Base-by-base conservation (phyloP, 768 basidiomycete genomes). In the Leucocoprinus sp. region DNA sequence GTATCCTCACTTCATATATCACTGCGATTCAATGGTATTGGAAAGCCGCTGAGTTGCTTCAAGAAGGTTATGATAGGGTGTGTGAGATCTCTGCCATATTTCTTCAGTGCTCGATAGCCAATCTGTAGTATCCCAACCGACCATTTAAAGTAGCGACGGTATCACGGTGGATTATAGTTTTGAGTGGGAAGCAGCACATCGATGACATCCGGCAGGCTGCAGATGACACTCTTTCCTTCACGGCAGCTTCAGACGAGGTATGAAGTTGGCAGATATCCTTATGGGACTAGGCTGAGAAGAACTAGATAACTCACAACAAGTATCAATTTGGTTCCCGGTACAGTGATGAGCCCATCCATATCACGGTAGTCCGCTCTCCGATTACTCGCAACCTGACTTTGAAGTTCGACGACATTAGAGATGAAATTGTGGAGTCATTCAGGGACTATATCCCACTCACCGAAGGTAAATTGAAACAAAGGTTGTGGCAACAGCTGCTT, bases 371-470 rank as follows among this genome's bases (percentile, higher is more conserved):
- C 19, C 60, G 58, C 2, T 54, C 57, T 0, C 50, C 56, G 12
- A 50, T 70, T 27, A 68, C 68, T 5, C 57, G 72, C 7, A 69
- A 67, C 38, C 57, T 76, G 5, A 63, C 57, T 0, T 45, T 42
- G 2, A 50, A 68, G 2, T 69, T 68, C 47, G 60, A 65, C 0
- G 63, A 65, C 15, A 54, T 80, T 11, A 63, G 60, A 7, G 66
- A 73, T 15, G 79, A 81, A 48, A 57, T 76, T 19, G 35, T 54
- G 1, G 42, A 56, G 0, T 61, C 75, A 0, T 70, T 76, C 40
- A 52, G 57, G 2, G 70, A 70, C 0, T 52, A 60, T 23, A 59
- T 78, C n/a, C 60, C 62, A 22, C 29, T 45, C 5, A 53, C 52
- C 3, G 52, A 64, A 43, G 65, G 63, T 64, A 23, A 23, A 22